A percentile compares a stretch with the other conserved stretches of the same genome.
These are phyloP conservation scores for Mycena leptocephala DNA, from an alignment of 768 basidiomycete genomes.

Conservation along the genomic window DNA sequence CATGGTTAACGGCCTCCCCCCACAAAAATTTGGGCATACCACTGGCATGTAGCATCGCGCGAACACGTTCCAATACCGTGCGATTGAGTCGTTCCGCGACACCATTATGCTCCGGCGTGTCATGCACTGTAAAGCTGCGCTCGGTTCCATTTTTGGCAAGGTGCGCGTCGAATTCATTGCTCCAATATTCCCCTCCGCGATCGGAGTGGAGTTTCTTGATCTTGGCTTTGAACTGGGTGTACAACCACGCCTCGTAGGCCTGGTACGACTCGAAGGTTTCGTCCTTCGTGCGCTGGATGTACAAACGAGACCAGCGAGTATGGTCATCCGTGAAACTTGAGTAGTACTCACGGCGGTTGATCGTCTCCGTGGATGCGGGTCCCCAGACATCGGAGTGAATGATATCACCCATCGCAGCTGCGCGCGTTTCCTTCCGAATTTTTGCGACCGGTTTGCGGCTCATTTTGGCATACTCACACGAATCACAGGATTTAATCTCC, in stretches of 20 bases:
- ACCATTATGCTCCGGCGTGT: conserved; percentile 58
- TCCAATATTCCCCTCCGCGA: conserved; percentile 16
- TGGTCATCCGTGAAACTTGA: conserved; percentile 54
- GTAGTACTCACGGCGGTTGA: conserved; percentile 44
- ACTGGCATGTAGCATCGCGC: conserved; percentile 47
- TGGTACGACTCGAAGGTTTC: conserved; percentile 44
- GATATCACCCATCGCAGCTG: no score
- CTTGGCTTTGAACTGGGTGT: conserved; percentile 41
- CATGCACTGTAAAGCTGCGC: no score
- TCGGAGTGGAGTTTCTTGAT: conserved; percentile 40
- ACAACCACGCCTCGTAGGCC: conserved; percentile 41
- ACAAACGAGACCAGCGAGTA: conserved; percentile 41
- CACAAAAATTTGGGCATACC: conserved; percentile 53
- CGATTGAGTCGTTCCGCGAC: conserved; percentile 55
- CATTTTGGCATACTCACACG: conserved; percentile 50
- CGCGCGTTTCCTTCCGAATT: no score
- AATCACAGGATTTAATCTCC: conserved; percentile 43
- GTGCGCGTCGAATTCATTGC: no score
- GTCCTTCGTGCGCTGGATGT: conserved; percentile 49
- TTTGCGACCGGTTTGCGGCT: no score
- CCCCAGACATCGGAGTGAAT: conserved; percentile 53
- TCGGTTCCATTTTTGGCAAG: no score
- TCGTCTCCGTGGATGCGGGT: conserved; percentile 38
- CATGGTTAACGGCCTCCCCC: conserved; percentile 47
- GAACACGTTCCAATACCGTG: conserved; percentile 45